Evolutionary conservation across 192 early-diverging fungal species (phyloP).

Genomic region (Jimgerdemannia flammicorona): DNA sequence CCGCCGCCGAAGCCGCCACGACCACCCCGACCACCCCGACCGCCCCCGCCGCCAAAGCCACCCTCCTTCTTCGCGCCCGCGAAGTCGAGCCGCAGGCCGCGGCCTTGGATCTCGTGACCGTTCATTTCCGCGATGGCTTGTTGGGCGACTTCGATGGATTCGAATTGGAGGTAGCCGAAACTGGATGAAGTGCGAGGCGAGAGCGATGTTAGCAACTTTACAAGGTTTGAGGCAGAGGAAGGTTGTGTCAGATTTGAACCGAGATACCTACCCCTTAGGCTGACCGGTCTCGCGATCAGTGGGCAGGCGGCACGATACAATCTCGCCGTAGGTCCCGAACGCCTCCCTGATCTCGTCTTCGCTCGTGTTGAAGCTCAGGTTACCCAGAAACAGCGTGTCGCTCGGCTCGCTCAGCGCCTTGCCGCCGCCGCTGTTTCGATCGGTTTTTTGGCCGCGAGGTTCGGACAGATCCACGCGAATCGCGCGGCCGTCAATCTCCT

Average conservation of each 20-base stretch:
- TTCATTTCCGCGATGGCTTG: slow-evolving; percentile 76
- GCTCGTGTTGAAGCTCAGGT: slow-evolving; percentile 62
- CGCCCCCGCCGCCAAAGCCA: slow-evolving; percentile 32
- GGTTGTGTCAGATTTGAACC: slow-evolving; percentile 7
- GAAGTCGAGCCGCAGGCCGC: slow-evolving; percentile 86
- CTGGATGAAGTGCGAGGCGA: slow-evolving; percentile 14
- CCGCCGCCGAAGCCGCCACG: slow-evolving; percentile 48
- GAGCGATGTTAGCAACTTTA: neutral
- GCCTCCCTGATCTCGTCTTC: slow-evolving; percentile 55
- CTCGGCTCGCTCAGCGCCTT: slow-evolving; percentile 50
- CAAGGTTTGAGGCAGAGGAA: neutral
- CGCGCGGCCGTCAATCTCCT: slow-evolving; percentile 79
- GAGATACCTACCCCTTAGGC: slow-evolving; percentile 53
- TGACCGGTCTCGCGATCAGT: slow-evolving; percentile 72
- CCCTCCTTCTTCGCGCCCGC: slow-evolving; percentile 43
- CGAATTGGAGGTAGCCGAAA: slow-evolving; percentile 91
- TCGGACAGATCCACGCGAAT: slow-evolving; percentile 75
- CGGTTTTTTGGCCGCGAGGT: slow-evolving; percentile 38
- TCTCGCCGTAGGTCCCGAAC: slow-evolving; percentile 60
- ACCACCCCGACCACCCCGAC: slow-evolving; percentile 51
- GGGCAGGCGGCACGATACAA: slow-evolving; percentile 61
- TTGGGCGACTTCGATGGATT: slow-evolving; percentile 59
- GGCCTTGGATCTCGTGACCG: slow-evolving; percentile 71
- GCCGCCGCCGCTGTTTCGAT: slow-evolving; percentile 27
- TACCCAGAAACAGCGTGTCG: slow-evolving; percentile 81